Conservation (phyloP, 176 grass and related monocot species). For the Oropetium thomaeum region DNA sequence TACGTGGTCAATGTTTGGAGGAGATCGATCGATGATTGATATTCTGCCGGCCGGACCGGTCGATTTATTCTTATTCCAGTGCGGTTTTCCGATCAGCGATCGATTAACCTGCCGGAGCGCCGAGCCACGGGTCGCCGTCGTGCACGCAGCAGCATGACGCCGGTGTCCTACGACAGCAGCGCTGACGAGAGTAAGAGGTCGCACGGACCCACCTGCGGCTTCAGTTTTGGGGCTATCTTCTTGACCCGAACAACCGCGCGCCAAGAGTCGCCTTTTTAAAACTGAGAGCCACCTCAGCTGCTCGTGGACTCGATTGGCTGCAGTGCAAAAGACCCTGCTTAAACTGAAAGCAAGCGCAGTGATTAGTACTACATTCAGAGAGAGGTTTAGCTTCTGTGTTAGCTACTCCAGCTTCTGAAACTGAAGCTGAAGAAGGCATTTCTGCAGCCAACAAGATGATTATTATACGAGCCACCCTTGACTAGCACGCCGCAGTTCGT, state of each 20-base stretch:
- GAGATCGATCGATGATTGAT: too few species aligned
- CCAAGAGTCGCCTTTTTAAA: neutral
- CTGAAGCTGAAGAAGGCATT: too few species aligned
- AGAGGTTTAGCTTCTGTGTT: neutral
- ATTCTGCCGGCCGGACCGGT: neutral
- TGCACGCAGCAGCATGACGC: neutral
- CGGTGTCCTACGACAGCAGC: neutral
- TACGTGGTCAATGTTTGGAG: neutral
- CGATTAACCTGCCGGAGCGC: neutral
- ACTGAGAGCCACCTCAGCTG: neutral
- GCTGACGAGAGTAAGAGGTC: neutral
- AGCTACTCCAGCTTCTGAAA: neutral
- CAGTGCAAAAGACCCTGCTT: neutral
- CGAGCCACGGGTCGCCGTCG: constrained; percentile 27
- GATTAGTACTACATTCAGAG: neutral
- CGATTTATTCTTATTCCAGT: too few species aligned
- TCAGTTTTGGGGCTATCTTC: neutral
- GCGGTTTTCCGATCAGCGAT: neutral
- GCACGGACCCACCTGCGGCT: neutral
- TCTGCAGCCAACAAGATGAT: too few species aligned
- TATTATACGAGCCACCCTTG: too few species aligned
- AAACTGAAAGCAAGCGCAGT: neutral
- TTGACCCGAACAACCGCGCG: neutral
- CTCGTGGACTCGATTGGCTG: neutral
- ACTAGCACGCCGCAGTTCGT: too few species aligned